Percentiles rank a stretch among this genome's conserved stretches.
Conservation (phyloP, 495 filamentous ascomycete genomes). For the Baudoinia panamericana region DNA sequence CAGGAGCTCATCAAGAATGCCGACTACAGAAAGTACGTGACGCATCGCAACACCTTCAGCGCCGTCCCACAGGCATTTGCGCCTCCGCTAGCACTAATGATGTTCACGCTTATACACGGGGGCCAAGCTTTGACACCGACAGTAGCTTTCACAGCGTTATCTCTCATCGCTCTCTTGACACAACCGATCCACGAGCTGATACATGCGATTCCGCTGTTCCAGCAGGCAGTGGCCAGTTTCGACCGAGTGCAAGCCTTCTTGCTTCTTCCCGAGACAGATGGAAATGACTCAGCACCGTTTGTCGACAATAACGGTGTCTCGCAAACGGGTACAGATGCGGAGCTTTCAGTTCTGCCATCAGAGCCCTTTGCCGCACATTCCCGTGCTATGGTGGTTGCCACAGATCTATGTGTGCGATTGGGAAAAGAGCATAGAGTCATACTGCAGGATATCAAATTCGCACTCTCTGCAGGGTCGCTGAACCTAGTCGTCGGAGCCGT, state of each 20-base stretch:
- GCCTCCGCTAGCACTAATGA: not conserved
- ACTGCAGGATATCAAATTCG: conserved; percentile 40
- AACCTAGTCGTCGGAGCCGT: no score
- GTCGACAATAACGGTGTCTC: conserved; percentile 33
- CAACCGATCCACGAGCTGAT: conserved; percentile 45
- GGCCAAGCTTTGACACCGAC: conserved; percentile 35
- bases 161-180: conserved; percentile 46
- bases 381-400: conserved; percentile 36
- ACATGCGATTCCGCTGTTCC: conserved; percentile 40
- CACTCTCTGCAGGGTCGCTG: conserved; percentile 30
- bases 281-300: conserved; percentile 26
- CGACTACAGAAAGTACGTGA: no score
- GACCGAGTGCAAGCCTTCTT: conserved; percentile 47
- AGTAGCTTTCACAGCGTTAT: conserved; percentile 45
- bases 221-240: conserved; percentile 44
- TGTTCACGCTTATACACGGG: not conserved
- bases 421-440: conserved; percentile 40
- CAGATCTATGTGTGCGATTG: no score
- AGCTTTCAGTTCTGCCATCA: no score
- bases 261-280: conserved; percentile 39
- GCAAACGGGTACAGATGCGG: conserved; percentile 17
- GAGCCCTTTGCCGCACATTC: no score
- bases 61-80: no score
- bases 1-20: no score
- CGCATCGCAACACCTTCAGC: no score